phyloP scores from a whole-genome alignment of 352 stramenopile species.

The Globisporangium iwayamae region DNA sequence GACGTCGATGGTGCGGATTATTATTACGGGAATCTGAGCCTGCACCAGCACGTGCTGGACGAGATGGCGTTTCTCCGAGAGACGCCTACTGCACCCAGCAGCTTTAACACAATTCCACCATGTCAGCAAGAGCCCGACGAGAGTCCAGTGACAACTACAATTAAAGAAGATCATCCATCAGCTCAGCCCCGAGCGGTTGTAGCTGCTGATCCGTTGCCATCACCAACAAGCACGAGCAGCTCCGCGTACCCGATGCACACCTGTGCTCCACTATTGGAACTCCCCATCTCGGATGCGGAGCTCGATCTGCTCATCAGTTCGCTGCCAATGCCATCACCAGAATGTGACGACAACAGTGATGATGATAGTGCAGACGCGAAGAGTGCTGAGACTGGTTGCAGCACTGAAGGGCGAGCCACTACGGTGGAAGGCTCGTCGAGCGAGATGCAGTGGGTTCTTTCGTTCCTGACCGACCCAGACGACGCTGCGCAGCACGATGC shows the following conservation, averaged over 20 bases:
- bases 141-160: not conserved
- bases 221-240: not conserved
- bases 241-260: constrained; percentile 3
- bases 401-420: not conserved
- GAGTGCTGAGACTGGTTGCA: not conserved
- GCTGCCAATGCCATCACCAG: constrained; percentile 16
- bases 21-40: not conserved
- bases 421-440: constrained; percentile 15
- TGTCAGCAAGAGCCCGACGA: not conserved
- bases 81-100: not conserved
- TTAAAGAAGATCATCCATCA: not conserved
- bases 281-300: constrained; percentile 54
- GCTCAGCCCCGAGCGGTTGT: not conserved
- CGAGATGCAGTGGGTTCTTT: constrained; percentile 75
- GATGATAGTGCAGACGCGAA: constrained; percentile 17
- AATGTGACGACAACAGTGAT: not conserved
- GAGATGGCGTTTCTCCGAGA: not conserved
- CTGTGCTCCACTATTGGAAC: constrained; percentile 36
- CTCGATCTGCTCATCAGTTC: constrained; percentile 52
- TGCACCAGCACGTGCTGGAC: constrained; percentile 13
- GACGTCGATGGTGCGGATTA: not conserved
- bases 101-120: not conserved
- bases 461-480: constrained; percentile 55
- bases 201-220: not conserved
- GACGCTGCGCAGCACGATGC: constrained; percentile 37